phyloP scores from a whole-genome alignment of 1,284 basidiomycete genomes.

The Tausonia pullulans region DNA sequence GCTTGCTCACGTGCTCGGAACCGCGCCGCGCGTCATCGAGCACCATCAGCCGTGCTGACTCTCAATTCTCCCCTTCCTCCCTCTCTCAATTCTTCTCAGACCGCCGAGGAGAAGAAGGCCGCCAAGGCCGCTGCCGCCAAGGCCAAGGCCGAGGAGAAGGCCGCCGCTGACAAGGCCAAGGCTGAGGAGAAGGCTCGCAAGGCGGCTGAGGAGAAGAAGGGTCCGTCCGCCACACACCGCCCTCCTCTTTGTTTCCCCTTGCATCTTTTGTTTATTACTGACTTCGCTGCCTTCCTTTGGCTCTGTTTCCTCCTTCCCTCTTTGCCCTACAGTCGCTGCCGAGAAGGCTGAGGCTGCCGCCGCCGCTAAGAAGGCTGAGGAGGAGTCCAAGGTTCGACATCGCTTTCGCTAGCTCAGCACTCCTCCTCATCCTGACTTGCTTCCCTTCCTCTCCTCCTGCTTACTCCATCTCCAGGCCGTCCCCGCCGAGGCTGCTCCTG shows the following conservation, averaged over 20 bases:
- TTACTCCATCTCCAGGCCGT: neutral
- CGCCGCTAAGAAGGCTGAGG: conserved; percentile 9
- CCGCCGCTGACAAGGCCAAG: conserved; percentile 5
- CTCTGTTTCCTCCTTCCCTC: neutral
- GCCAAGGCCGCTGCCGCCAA: conserved; percentile 9
- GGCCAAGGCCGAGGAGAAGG: conserved; percentile 4
- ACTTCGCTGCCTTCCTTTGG: too few relatives aligned
- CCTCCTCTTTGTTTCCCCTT: neutral
- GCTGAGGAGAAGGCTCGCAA: neutral
- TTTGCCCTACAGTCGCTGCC: neutral
- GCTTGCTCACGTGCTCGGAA: neutral
- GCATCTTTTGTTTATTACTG: too few relatives aligned
- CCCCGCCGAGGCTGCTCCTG: neutral
- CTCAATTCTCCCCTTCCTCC: neutral
- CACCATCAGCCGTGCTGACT: neutral
- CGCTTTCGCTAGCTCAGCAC: neutral
- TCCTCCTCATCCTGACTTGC: neutral
- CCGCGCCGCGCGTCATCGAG: neutral
- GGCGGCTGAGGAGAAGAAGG: conserved; percentile 8
- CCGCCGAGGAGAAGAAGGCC: conserved; percentile 15
- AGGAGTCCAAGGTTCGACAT: neutral
- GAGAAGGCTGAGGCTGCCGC: conserved; percentile 1
- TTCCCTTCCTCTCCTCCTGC: neutral
- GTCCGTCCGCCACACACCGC: neutral
- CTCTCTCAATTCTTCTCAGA: neutral